Evolutionary conservation across 768 basidiomycete species (phyloP).

Genomic region (Kwoniella newhampshirensis): DNA sequence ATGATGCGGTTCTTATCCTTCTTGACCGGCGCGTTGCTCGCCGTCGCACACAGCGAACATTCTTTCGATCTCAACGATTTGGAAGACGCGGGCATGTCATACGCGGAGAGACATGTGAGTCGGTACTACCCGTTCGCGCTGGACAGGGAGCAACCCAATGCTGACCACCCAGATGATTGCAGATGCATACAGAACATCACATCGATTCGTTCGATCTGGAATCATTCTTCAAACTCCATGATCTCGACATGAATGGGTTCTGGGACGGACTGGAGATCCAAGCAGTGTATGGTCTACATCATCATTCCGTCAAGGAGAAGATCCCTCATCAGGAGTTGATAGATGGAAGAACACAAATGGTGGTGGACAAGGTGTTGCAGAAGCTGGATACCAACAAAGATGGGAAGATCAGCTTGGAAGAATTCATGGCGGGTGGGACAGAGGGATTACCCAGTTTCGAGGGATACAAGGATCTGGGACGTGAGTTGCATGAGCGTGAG

Average conservation of each 20-base stretch:
- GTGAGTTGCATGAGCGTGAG: constrained; percentile 33
- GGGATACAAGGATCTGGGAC: constrained; percentile 52
- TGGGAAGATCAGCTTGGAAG: constrained; percentile 55
- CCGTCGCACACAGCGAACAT: constrained; percentile 66
- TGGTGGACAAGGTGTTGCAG: constrained; percentile 70
- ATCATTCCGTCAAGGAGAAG: constrained; percentile 78
- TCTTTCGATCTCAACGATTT: constrained; percentile 58
- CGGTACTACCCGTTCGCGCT: background rate
- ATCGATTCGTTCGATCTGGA: constrained; percentile 65
- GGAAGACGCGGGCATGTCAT: constrained; percentile 69
- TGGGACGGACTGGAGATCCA: constrained; percentile 88
- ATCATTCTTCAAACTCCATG: constrained; percentile 94
- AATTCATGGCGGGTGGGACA: constrained; percentile 50
- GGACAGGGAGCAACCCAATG: background rate
- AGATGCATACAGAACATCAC: constrained; percentile 52
- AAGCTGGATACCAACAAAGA: constrained; percentile 74
- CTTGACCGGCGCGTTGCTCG: constrained; percentile 27
- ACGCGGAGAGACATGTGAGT: constrained; percentile 88
- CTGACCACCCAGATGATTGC: background rate
- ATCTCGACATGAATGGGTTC: constrained; percentile 78
- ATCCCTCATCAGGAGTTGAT: constrained; percentile 65
- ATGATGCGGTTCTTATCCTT: constrained; percentile 16
- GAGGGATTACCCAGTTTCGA: constrained; percentile 52
- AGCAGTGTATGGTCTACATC: constrained; percentile 94
- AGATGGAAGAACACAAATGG: constrained; percentile 73